Conservation (phyloP, 495 filamentous ascomycete species). For the Viridothelium virens region DNA sequence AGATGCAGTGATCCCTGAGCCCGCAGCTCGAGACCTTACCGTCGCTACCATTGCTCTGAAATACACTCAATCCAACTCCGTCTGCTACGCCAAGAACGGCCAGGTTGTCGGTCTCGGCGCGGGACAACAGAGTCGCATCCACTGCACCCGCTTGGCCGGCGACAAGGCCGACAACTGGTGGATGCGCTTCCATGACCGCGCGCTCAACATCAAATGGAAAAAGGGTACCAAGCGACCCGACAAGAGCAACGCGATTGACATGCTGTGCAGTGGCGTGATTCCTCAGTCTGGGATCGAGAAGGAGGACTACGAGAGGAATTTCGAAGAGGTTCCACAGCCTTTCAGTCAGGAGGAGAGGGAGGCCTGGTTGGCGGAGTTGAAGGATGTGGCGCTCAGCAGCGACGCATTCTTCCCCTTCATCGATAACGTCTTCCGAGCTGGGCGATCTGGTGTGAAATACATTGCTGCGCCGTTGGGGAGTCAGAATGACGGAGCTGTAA, state of each 20-base stretch:
- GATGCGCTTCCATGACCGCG: constrained; percentile 89
- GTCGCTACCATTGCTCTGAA: constrained; percentile 95
- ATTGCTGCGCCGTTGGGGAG: constrained; percentile 88
- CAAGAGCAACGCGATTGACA: constrained; percentile 96
- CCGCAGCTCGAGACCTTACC: constrained; percentile 80
- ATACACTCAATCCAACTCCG: constrained; percentile 97
- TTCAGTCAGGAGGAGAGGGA: constrained; percentile 80
- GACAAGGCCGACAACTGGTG: constrained; percentile 99
- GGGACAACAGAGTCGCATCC: constrained; percentile 93
- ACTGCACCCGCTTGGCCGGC: constrained; percentile 96
- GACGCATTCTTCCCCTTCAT: constrained; percentile 99
- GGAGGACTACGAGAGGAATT: constrained; percentile 76
- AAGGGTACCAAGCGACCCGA: constrained; percentile 91
- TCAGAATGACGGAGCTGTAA: constrained; percentile 83
- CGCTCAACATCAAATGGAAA: constrained; percentile 87
- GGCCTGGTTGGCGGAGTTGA: constrained; percentile 71
- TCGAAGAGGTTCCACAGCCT: constrained; percentile 78
- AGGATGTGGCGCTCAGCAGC: constrained; percentile 75
- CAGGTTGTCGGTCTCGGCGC: constrained; percentile 92
- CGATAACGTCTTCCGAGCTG: constrained; percentile 91
- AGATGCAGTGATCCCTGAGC: constrained; percentile 62
- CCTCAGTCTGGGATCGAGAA: constrained; percentile 72
- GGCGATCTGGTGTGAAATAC: constrained; percentile 85
- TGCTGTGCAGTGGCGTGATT: constrained; percentile 83
- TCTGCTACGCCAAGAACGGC: constrained; percentile 93